Evolutionary conservation across 1,284 basidiomycete genomes (phyloP), one percentile per base, ranked within the genome.

Genomic region (Malassezia vespertilionis): DNA sequence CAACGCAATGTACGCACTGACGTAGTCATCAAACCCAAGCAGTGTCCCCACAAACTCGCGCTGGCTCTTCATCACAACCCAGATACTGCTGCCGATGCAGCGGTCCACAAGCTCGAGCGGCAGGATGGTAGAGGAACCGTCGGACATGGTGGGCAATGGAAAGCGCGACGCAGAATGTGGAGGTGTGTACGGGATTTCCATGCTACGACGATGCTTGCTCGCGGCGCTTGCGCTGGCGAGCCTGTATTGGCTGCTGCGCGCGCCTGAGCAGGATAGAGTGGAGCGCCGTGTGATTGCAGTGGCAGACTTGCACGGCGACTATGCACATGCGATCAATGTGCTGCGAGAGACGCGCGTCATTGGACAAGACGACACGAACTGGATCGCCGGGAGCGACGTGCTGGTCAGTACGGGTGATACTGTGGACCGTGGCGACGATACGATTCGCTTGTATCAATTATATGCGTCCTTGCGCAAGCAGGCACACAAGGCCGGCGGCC

Each of bases 21-120:
- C 91, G 72, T 91, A 97, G 74, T 97, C 91, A 72, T 97, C 93
- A 66, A 97, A 97, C 2, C 93, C 91, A 33, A 91, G 78, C 38
- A 97, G 75, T 3, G 82, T 96, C n/a, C 91, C 91, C 14, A 84
- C 86, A 74, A 71, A 67, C 53, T 71, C 70, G 22, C 70, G 52
- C 27, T 69, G 58, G 22, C 60, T 57, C 57, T 71, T 71, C 69
- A 71, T 70, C 32, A 71, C 58, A 27, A 71, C 69, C 70, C 70
- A 71, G 51, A 71, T 71, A 40, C 56, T 57, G 30, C 61, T 67
- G 27, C 70, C 70, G 46, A 71, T 68, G 53, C 70, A 71, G 22
- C 66, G 60, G 56, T 71, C 70, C 43, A 71, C 69, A 17, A 71
- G 53, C 48, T 71, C 70, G 38, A 69, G 57, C 7, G 67, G 65